These are phyloP conservation scores for Fusarium nelsonii DNA, from an alignment of 2,329 filamentous ascomycete species.

Conservation along the genomic window DNA sequence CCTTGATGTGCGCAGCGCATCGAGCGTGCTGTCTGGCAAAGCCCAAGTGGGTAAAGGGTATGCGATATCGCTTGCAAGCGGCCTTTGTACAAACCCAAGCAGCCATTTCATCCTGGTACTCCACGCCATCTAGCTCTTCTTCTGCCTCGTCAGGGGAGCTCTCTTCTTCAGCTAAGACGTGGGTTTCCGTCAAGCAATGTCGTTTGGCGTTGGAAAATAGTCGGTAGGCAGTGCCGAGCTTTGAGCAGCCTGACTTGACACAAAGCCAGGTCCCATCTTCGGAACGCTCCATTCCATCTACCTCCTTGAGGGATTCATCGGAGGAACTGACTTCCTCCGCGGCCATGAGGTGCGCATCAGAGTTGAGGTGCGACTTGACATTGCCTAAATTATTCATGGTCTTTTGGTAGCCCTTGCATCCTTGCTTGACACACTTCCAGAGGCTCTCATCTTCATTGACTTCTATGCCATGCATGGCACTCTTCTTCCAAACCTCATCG, in stretches of 20 bases:
- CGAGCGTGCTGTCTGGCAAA: neutral
- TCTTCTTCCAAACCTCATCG: slow-evolving; percentile 17
- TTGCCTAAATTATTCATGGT: neutral
- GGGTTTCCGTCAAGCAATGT: neutral
- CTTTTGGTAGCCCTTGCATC: slow-evolving; percentile 20
- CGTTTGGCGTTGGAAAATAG: neutral
- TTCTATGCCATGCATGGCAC: slow-evolving; percentile 19
- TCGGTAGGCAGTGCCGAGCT: neutral
- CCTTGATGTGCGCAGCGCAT: slow-evolving; percentile 2
- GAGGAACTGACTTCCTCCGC: slow-evolving; percentile 10
- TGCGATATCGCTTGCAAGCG: neutral
- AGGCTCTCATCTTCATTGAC: neutral
- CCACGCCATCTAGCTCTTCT: neutral
- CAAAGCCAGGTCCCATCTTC: neutral
- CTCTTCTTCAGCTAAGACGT: slow-evolving; percentile 3
- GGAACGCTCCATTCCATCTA: slow-evolving; percentile 8
- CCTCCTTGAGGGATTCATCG: neutral
- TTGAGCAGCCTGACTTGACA: slow-evolving; percentile 9
- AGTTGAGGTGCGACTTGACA: slow-evolving; percentile 10
- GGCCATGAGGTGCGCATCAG: slow-evolving; percentile 8
- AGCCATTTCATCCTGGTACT: neutral
- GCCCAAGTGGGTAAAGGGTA: neutral
- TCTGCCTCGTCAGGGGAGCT: neutral
- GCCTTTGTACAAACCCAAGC: slow-evolving; percentile 8
- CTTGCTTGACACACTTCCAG: slow-evolving; percentile 30